Evolutionary conservation across 148 eudicot genomes (phyloP).

Genomic region (Rhododendron ovatum): DNA sequence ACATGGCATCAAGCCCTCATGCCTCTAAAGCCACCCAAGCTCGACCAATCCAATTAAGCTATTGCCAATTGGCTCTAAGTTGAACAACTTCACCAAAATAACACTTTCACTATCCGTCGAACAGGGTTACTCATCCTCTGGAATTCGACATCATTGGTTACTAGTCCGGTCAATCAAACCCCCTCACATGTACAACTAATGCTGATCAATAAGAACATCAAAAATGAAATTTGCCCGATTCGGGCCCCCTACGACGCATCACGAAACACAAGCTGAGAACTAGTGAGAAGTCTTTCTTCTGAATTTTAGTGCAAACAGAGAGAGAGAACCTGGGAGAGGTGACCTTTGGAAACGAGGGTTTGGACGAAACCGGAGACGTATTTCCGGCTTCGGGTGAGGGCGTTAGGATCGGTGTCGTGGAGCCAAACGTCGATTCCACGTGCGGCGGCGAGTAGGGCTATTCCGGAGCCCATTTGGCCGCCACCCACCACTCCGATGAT

Average conservation of each 20-base stretch:
- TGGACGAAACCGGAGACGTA: constrained; percentile 46
- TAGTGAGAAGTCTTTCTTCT: background rate
- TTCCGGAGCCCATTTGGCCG: constrained; percentile 96
- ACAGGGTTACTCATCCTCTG: background rate
- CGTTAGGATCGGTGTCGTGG: constrained; percentile 55
- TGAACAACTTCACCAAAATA: background rate
- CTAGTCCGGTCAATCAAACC: background rate
- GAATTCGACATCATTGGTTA: background rate
- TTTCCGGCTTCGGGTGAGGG: constrained; percentile 48
- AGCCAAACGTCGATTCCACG: constrained; percentile 58
- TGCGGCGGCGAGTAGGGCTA: constrained; percentile 73
- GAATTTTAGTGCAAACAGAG: background rate
- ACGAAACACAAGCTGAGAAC: background rate
- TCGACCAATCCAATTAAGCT: background rate
- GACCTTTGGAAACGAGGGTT: constrained; percentile 50
- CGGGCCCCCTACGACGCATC: background rate
- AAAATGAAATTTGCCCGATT: background rate
- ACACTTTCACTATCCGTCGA: background rate
- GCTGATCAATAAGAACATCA: background rate
- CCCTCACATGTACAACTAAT: background rate
- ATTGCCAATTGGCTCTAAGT: background rate
- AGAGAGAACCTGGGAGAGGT: constrained; percentile 49
- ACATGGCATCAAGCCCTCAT: background rate
- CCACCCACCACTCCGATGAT: constrained; percentile 77
- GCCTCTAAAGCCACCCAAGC: background rate